Conservation (phyloP, 495 filamentous ascomycete genomes). For the Penicillium parvum region DNA sequence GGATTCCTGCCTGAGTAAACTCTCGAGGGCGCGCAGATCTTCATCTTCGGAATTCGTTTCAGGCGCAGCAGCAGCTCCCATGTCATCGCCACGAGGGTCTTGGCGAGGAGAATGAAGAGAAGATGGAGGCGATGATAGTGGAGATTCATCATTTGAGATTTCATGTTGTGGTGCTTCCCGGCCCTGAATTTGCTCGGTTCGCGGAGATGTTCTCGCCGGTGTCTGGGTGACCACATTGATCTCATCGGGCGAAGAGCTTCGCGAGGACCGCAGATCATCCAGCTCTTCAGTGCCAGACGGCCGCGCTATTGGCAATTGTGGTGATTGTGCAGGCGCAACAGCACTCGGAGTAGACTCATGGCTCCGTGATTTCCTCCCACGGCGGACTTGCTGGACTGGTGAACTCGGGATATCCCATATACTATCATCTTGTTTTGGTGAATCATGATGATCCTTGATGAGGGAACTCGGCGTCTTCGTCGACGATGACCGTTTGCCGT, state of each 20-base stretch:
- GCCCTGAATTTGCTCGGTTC: background rate
- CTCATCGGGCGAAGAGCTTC: constrained; percentile 30
- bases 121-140: constrained; percentile 42
- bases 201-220: constrained; percentile 7
- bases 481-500: constrained; percentile 12
- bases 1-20: too few species aligned
- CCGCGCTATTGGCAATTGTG: background rate
- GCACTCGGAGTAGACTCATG: constrained; percentile 7
- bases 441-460: background rate
- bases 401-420: constrained; percentile 24
- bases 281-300: background rate
- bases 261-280: background rate
- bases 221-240: constrained; percentile 21
- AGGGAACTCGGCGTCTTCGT: constrained; percentile 4
- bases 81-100: constrained; percentile 2
- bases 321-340: background rate
- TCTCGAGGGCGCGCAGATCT: constrained; percentile 19
- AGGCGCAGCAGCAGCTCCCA: background rate
- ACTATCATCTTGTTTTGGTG: constrained; percentile 1
- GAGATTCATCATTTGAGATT: constrained; percentile 29
- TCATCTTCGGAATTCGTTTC: background rate
- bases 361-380: constrained; percentile 9
- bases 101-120: constrained; percentile 16
- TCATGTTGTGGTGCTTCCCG: background rate
- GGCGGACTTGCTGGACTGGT: constrained; percentile 1